phyloP scores from a whole-genome alignment of 257 asterid genomes.

The Catharanthus roseus region DNA sequence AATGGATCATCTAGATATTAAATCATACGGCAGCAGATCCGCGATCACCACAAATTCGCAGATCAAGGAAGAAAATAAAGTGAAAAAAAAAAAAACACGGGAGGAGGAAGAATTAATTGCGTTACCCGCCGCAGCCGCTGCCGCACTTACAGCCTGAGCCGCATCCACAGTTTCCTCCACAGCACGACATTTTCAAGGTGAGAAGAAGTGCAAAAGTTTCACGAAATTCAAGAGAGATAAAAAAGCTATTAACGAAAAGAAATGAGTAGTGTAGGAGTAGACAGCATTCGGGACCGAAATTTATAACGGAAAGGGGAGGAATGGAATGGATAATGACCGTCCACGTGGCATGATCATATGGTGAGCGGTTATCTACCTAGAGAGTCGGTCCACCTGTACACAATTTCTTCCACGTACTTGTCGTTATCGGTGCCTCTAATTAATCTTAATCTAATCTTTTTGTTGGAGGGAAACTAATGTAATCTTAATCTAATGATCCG shows the following conservation, averaged over 20 bases:
- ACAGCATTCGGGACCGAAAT: neutral
- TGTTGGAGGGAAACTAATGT: too few species aligned
- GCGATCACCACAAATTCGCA: neutral
- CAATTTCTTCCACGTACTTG: conserved; percentile 15
- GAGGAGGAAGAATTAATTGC: neutral
- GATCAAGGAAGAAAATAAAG: too few species aligned
- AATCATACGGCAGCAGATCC: too few species aligned
- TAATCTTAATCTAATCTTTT: neutral
- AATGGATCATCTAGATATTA: too few species aligned
- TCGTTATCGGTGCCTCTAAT: conserved; percentile 11
- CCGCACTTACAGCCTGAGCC: conserved; percentile 72
- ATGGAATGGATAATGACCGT: conserved; percentile 21
- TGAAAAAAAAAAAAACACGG: neutral
- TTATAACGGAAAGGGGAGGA: conserved; percentile 31
- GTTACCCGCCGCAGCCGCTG: conserved; percentile 57
- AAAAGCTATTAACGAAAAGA: neutral
- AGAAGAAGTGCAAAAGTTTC: conserved; percentile 15
- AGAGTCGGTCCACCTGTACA: conserved; percentile 18
- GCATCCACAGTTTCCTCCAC: conserved; percentile 65
- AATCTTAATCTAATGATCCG: too few species aligned
- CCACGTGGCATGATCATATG: conserved; percentile 41
- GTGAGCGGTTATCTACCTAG: conserved; percentile 14
- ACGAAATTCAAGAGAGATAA: conserved; percentile 14
- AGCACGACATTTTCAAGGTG: conserved; percentile 52
- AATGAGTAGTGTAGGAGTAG: too few species aligned